Evolutionary conservation across 1,284 basidiomycete genomes (phyloP), one percentile per base, ranked within the genome.

Genomic region (Sphaerobolus stellatus): DNA sequence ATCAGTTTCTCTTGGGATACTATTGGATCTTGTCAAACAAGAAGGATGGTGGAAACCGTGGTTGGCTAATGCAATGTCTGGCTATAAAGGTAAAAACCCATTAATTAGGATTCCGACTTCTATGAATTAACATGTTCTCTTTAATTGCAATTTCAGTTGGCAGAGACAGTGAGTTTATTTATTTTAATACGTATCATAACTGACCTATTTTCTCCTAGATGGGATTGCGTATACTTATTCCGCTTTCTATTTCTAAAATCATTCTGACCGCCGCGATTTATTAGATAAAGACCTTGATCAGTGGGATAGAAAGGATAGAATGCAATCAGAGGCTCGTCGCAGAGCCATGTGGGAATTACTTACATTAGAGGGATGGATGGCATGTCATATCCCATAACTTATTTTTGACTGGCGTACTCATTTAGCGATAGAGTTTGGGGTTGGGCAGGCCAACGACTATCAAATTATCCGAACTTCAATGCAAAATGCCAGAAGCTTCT

Each of bases 301-400:
- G 13, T 48, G 45, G 45, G 45, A 31, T 48, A 18, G 24, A 14
- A 16, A 2, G 29, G 45, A 48, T 27, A 31, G 16, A 20, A 16
- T 3, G 2, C 45, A 31, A 29, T 13, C 24, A 7, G 29, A 48
- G 5, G 14, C 14, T 48, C 45, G 45, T 16, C 24, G 45, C 14
- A 3, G 9, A 48, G 24, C 29, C 6, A 27, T 48, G 20, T 48
- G 45, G 45, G 45, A 48, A 18, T 29, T 48, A 14, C 3, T 48
- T 14, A 48, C 45, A 20, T 29, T 48, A 14, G 45, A 48, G 30
- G 45, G 45, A 14, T 48, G 45, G 45, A 22, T 48, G 8, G 45
- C 30, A 24, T 24, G 45, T 29, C 20, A 8, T 29, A 4, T 3
- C 8, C 16, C 45, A 13, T 29, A 20, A 3, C 29, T 29, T 29